Evolutionary conservation across 345 rosid genomes (phyloP), one percentile per base, ranked within the genome.

Genomic region (Salix caprea): DNA sequence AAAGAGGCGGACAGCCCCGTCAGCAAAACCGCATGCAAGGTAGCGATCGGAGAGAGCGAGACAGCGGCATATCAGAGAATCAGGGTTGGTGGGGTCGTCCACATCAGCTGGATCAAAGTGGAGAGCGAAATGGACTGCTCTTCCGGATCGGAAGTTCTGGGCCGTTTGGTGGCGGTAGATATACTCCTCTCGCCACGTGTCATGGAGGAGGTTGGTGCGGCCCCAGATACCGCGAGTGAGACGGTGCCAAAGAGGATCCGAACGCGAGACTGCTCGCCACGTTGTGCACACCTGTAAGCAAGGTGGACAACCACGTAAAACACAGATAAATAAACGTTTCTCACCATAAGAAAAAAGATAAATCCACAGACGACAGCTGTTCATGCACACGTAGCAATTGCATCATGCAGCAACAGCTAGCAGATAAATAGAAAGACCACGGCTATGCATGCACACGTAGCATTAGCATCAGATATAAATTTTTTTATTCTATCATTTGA

Each of bases 1-100:
- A 48, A 93, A 96, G 5, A 96, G 83, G 24, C 97, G 93, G 68
- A 96, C 94, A 2, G 91, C 84, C 3, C 99, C 98, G 48, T 96
- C 99, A 0, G 92, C 93, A 71, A 91, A 96, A 0, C 99, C 98
- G 15, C 91, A 86, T 4, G 96, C 98, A n/a, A 96, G 86, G 76
- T 89, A 77, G 40, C 67, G 83, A 60, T 96, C 98, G 1, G 99
- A 93, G 68, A 96, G 89, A 1, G 90, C 76, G 46, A 96, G 94
- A 74, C 92, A 88, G 5, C 98, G 97, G 83, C 98, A 93, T 4
- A 79, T 79, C 40, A 90, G 84, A 44, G 98, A 89, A 18, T 87
- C 90, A 0, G 92, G 91, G 54, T 78, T 83, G 62, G 86, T 88
- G 6, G 81, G 78, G 62, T 70, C 83, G 14, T 72, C 84, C 46